phyloP scores from a whole-genome alignment of 352 stramenopile genomes.

The Phytophthora macrochlamydospora region DNA sequence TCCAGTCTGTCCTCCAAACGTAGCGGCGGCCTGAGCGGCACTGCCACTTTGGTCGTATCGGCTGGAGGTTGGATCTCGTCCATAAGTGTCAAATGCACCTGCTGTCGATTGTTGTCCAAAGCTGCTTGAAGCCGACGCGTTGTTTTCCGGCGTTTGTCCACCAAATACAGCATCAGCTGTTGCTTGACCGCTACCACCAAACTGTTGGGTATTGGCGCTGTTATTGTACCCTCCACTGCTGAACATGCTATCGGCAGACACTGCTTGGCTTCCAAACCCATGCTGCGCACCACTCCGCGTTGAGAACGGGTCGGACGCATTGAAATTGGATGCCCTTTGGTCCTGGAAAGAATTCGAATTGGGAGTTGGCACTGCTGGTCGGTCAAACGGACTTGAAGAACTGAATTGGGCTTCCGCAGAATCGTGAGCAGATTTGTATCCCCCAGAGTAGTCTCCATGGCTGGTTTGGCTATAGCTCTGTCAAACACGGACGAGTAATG shows the following conservation, averaged over 20 bases:
- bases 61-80: slow-evolving; percentile 19
- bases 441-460: slow-evolving; percentile 9
- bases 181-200: slow-evolving; percentile 24
- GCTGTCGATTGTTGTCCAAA: slow-evolving; percentile 24
- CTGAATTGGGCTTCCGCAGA: slow-evolving; percentile 17
- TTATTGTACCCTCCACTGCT: slow-evolving; percentile 11
- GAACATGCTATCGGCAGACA: slow-evolving; percentile 25
- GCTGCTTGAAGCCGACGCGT: slow-evolving; percentile 1
- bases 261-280: slow-evolving; percentile 25
- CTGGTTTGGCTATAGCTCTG: slow-evolving; percentile 27
- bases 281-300: slow-evolving; percentile 21
- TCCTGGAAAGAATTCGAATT: slow-evolving; percentile 25
- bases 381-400: slow-evolving; percentile 27
- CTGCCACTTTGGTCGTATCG: slow-evolving; percentile 15
- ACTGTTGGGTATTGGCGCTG: slow-evolving; percentile 14
- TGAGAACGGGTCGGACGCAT: slow-evolving; percentile 25
- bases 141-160: slow-evolving; percentile 6
- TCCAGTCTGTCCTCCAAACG: background rate
- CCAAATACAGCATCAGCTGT: slow-evolving; percentile 36
- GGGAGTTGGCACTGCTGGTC: slow-evolving; percentile 10
- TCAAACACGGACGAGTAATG: slow-evolving; percentile 6
- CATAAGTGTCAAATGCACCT: slow-evolving; percentile 7
- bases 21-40: background rate
- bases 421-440: slow-evolving; percentile 1
- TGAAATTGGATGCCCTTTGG: slow-evolving; percentile 15